A percentile compares a stretch with the other conserved stretches of the same genome.
These are phyloP conservation scores for Zygosaccharomyces lentus DNA, from an alignment of 805 yeast species.

Conservation along the genomic window DNA sequence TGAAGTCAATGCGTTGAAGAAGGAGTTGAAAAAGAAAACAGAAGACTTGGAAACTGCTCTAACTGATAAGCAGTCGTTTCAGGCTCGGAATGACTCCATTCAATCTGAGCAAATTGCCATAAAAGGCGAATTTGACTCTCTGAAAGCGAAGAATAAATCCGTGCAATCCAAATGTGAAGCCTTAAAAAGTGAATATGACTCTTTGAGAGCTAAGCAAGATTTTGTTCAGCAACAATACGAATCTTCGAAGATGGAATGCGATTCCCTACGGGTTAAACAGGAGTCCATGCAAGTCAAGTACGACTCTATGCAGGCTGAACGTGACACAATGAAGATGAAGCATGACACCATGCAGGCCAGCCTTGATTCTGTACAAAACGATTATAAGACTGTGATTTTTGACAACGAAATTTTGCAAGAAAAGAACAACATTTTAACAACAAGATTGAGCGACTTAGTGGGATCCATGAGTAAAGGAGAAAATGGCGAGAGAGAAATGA, in stretches of 20 bases:
- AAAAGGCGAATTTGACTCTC: not conserved
- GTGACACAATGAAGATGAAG: not conserved
- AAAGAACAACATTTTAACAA: slow-evolving; percentile 12
- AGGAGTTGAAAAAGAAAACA: slow-evolving; percentile 4
- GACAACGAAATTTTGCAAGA: slow-evolving; percentile 16
- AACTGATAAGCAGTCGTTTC: not conserved
- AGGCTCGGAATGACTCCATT: not conserved
- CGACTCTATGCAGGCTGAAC: not conserved
- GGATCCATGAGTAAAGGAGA: slow-evolving; percentile 10
- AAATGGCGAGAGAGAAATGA: slow-evolving; percentile 9
- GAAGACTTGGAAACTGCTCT: not conserved
- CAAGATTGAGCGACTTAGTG: slow-evolving; percentile 11
- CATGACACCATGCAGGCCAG: not conserved
- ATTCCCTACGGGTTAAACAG: not conserved
- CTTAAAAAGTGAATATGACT: slow-evolving; percentile 4
- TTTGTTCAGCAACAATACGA: not conserved
- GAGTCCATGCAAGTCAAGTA: not conserved
- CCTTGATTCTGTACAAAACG: not conserved
- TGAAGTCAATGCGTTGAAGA: not conserved
- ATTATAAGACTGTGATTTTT: slow-evolving; percentile 8
- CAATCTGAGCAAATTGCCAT: not conserved
- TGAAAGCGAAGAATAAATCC: not conserved
- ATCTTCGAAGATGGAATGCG: not conserved
- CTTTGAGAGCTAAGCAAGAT: not conserved
- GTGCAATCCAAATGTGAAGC: slow-evolving; percentile 2